phyloP scores from a whole-genome alignment of 2,329 filamentous ascomycete species.

The Endocalyx cinctus region DNA sequence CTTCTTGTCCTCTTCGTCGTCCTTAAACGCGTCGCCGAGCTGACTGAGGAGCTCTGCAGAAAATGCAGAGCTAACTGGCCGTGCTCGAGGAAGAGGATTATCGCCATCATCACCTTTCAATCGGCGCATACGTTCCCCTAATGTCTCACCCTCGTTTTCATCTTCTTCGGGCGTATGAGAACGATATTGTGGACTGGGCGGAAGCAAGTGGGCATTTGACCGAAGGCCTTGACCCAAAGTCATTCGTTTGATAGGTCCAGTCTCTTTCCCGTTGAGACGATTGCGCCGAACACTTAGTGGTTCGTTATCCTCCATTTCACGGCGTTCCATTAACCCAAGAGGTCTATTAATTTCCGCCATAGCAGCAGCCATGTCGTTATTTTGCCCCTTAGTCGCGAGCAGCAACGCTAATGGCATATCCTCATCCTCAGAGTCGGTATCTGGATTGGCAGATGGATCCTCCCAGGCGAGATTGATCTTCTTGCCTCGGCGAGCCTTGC shows the following conservation, averaged over 20 bases:
- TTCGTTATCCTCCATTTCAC: slow-evolving; percentile 88
- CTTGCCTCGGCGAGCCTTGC: slow-evolving; percentile 66
- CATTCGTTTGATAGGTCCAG: slow-evolving; percentile 37
- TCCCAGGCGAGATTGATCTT: slow-evolving; percentile 91
- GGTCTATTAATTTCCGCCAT: slow-evolving; percentile 58
- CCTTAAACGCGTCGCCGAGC: slow-evolving; percentile 48
- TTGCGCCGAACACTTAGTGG: slow-evolving; percentile 74
- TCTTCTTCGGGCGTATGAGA: slow-evolving; percentile 34
- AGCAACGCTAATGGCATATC: slow-evolving; percentile 86
- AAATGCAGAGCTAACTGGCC: slow-evolving; percentile 62
- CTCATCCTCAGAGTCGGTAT: slow-evolving; percentile 25
- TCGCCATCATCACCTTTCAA: slow-evolving; percentile 53
- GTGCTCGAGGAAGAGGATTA: slow-evolving; percentile 44
- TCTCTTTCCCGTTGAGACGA: slow-evolving; percentile 62
- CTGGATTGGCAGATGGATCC: slow-evolving; percentile 24
- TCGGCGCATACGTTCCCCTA: slow-evolving; percentile 61
- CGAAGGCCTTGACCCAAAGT: slow-evolving; percentile 30
- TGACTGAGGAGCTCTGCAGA: slow-evolving; percentile 64
- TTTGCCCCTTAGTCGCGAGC: slow-evolving; percentile 58
- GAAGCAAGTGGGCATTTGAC: slow-evolving; percentile 19
- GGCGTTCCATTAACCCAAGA: slow-evolving; percentile 71
- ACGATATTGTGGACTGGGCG: slow-evolving; percentile 24
- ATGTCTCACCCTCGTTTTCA: slow-evolving; percentile 60
- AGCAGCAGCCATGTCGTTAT: slow-evolving; percentile 40
- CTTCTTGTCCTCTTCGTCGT: slow-evolving; percentile 30